Conservation (phyloP, 192 early-diverging fungal species). For the Coemansia sp. region DNA sequence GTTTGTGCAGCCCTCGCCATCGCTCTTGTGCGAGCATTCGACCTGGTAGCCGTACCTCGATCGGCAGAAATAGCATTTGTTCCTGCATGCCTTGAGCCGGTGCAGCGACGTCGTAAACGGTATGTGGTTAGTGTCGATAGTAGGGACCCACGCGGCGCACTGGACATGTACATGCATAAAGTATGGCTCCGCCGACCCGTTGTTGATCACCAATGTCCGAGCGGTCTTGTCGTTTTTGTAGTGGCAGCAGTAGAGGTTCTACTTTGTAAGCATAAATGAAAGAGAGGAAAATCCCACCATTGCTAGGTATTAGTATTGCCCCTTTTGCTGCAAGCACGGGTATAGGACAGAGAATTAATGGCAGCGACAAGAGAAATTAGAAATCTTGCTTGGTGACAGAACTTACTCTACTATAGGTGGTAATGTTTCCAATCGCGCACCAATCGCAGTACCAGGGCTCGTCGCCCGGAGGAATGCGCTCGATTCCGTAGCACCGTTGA, state of each 20-base stretch:
- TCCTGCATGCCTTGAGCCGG: slow-evolving; percentile 15
- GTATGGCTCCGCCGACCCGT: slow-evolving; percentile 19
- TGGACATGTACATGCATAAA: slow-evolving; percentile 49
- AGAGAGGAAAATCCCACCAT: no score
- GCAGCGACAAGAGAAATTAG: neutral
- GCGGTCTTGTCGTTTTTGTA: slow-evolving; percentile 43
- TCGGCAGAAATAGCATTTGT: slow-evolving; percentile 31
- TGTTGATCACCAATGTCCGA: slow-evolving; percentile 23
- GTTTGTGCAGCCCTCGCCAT: slow-evolving; percentile 13
- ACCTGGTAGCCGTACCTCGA: slow-evolving; percentile 39
- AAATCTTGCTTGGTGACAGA: no score
- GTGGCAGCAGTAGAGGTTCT: slow-evolving; percentile 49
- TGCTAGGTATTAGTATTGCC: no score
- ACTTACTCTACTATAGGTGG: slow-evolving; percentile 27
- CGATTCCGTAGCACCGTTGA: slow-evolving; percentile 46
- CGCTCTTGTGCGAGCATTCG: slow-evolving; percentile 23
- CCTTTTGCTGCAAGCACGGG: no score
- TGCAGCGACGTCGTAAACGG: slow-evolving; percentile 36
- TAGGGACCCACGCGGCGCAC: slow-evolving; percentile 42
- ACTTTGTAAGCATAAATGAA: no score
- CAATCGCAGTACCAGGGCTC: slow-evolving; percentile 52
- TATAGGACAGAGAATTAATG: no score
- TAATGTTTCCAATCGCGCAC: slow-evolving; percentile 19
- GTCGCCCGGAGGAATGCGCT: slow-evolving; percentile 39
- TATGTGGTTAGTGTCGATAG: slow-evolving; percentile 33